Base-by-base conservation (phyloP, 1,284 basidiomycete species). In the Ceratobasidium papillatum region DNA sequence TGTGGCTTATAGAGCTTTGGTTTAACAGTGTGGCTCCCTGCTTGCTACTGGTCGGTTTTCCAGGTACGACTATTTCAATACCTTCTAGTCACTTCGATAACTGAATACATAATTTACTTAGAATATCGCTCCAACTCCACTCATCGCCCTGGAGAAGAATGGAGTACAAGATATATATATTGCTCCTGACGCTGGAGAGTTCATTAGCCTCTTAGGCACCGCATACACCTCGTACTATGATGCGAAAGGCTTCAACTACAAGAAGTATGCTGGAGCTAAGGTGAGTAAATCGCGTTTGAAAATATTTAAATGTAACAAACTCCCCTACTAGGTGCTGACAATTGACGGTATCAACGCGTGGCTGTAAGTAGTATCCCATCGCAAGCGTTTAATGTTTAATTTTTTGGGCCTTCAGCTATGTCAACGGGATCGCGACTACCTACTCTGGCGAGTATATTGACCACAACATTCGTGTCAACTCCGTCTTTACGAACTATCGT, bases 91-190 rank as follows among this genome's bases (percentile, higher is more conserved):
- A 4, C 1, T 22, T 17, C 22, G 32, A 12, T 54, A 41, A n/a
- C 36, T 36, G 11, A 11, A 9, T 22, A 11, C 32, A 11, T 41
- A 25, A 3, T 36, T 22, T 41, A 9, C 17, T 43, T 43, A 61
- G 79, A 85, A 88, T 77, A 79, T 90, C 71, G 83, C 90, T 22
- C 89, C 89, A 0, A 84, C 89, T 1, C 89, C 89, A 0, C 80
- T 89, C 9, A 84, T 89, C 49, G 85, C 85, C 34, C 81, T 90
- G 19, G 87, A 86, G 74, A 84, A 86, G 49, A 81, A 87, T 69
- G 87, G 88, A n/a, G 79, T 80, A 0, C 85, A 88, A 79, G 83
- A 81, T 54, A 84, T 90, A 36, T 90, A 86, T 80, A 82, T 91
- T 75, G 86, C 85, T 1, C 88, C 87, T 1, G 88, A 91, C 78